A percentile compares a stretch with the other conserved stretches of the same genome.
These are phyloP conservation scores for Vitis hybrid DNA, from an alignment of 177 flowering plant species.

Conservation along the genomic window DNA sequence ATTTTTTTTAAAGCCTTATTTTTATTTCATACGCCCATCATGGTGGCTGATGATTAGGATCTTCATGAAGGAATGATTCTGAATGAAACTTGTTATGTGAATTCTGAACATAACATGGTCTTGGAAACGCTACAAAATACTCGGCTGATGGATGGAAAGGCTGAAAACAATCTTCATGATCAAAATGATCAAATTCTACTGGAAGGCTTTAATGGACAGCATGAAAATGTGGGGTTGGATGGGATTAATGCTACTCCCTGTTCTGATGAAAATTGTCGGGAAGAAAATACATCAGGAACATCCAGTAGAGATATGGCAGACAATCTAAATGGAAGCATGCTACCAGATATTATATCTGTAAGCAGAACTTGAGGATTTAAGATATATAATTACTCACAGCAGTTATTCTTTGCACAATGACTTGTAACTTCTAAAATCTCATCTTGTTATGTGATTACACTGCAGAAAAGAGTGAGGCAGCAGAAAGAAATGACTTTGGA, in stretches of 20 bases:
- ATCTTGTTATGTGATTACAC: background rate
- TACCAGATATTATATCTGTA: constrained; percentile 24
- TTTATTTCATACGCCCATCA: too few species aligned
- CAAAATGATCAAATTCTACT: constrained; percentile 14
- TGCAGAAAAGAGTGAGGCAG: constrained; percentile 39
- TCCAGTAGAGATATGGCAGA: constrained; percentile 10
- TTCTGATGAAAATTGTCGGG: constrained; percentile 16
- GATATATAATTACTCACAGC: background rate
- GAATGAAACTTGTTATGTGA: constrained; percentile 15
- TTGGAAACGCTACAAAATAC: constrained; percentile 19
- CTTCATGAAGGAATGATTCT: constrained; percentile 9
- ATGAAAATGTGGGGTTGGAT: constrained; percentile 24
- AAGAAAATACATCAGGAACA: constrained; percentile 6
- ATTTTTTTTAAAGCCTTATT: too few species aligned
- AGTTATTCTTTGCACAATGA: background rate
- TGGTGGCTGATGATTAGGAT: background rate
- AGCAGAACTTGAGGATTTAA: constrained; percentile 7
- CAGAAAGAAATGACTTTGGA: constrained; percentile 55
- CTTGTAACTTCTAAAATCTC: background rate
- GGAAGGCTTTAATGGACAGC: constrained; percentile 25
- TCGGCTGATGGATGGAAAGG: constrained; percentile 25
- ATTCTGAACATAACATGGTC: constrained; percentile 17
- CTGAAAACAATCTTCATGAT: constrained; percentile 23
- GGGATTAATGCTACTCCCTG: constrained; percentile 15
- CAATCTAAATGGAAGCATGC: constrained; percentile 9